Evolutionary conservation across 148 eudicot genomes (phyloP), one percentile per base, ranked within the genome.

Genomic region (Rhododendron vialii): DNA sequence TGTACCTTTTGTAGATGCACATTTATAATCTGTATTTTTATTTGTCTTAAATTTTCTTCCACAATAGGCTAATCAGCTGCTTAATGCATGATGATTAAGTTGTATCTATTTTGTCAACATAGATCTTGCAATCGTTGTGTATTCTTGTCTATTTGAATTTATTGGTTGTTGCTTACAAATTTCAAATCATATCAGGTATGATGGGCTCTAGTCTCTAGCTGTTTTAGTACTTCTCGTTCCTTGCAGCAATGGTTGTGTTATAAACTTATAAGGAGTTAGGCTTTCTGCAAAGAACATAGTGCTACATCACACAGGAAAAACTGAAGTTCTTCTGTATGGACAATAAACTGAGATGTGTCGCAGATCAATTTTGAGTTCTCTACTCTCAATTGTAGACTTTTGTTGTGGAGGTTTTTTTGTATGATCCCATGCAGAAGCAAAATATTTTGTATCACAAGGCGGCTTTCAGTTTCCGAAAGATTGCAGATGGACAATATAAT

Each of bases 391-490:
- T 12, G 24, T 41, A 8, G 30, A 50, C 38, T 79, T 10, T 24
- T 7, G 63, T 48, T 73, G 4, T 74, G 73, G 36, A 84, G 83
- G 41, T 33, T 76, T 84, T 15, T 13, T 38, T 47, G 36, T 45
- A 51, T 65, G 59, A 48, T 53, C 50, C 67, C 69, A 90, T 90
- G 92, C 87, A 82, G 85, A 86, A 78, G 65, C 87, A 63, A 38
- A 63, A 85, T 48, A 71, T 90, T 82, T 43, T 85, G 26, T 55
- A 61, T 69, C 83, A 79, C 30, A 88, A 87, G 65, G 28, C 84
- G 14, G 69, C 61, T 26, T 85, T 87, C 41, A 87, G 45, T 78
- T 82, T 82, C 24, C 7, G 67, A 84, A 86, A 83, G 80, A 78
- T 79, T 35, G 47, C 53, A 33, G 80, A 75, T 13, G 69, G 84